Conservation (phyloP, 129 eudicot genomes). For the Rutidosis leptorrhynchoides region DNA sequence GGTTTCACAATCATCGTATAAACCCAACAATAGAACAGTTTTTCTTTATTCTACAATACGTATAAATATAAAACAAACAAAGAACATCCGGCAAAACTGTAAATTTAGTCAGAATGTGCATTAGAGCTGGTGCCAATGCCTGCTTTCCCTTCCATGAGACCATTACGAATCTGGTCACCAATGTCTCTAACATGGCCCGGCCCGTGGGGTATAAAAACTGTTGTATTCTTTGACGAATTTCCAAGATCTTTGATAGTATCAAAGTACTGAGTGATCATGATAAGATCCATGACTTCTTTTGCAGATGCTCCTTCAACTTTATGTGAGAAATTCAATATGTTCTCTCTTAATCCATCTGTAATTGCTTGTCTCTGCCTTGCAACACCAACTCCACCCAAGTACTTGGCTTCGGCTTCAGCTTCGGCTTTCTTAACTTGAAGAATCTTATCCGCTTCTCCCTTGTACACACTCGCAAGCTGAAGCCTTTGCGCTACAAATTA, state of each 20-base stretch:
- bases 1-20: background rate
- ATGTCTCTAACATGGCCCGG: constrained; percentile 97
- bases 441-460: constrained; percentile 91
- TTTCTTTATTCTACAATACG: constrained; percentile 13
- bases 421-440: constrained; percentile 88
- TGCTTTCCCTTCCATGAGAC: constrained; percentile 75
- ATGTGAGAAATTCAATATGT: constrained; percentile 79
- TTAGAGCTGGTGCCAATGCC: constrained; percentile 38
- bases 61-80: background rate
- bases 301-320: constrained; percentile 83
- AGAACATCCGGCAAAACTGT: background rate
- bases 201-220: constrained; percentile 92
- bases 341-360: constrained; percentile 91
- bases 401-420: constrained; percentile 93
- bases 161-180: constrained; percentile 84
- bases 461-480: constrained; percentile 93
- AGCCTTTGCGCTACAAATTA: constrained; percentile 77
- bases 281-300: constrained; percentile 96
- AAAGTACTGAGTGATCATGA: constrained; percentile 94
- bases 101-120: constrained; percentile 8
- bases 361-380: constrained; percentile 98
- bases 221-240: constrained; percentile 79
- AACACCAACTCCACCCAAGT: constrained; percentile 96
- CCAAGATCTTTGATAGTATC: constrained; percentile 97
- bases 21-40: constrained; percentile 4